phyloP scores from a whole-genome alignment of 768 basidiomycete genomes.

The Chlorophyllum brunneum region DNA sequence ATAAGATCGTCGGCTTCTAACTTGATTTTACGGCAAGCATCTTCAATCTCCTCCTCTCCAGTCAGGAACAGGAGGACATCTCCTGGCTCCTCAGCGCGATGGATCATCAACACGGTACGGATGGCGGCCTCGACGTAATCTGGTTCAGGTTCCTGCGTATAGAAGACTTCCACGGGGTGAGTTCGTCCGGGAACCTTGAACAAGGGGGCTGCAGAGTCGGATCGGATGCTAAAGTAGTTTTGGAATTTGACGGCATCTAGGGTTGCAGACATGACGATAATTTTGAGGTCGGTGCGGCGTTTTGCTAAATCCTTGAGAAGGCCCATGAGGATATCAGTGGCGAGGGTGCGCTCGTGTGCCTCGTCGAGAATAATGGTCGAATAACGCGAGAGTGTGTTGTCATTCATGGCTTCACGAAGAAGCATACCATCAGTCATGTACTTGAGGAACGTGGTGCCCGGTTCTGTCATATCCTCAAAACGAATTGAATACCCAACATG shows the following conservation, averaged over 20 bases:
- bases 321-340: conserved; percentile 98
- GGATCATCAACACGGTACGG: conserved; percentile 94
- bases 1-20: conserved; percentile 82
- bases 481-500: conserved; percentile 98
- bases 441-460: conserved; percentile 90
- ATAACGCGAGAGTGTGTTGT: conserved; percentile 83
- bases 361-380: conserved; percentile 99
- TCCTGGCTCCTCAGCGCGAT: conserved; percentile 90
- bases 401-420: conserved; percentile 97
- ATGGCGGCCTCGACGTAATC: conserved; percentile 98
- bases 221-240: conserved; percentile 74
- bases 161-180: conserved; percentile 94
- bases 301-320: conserved; percentile 83
- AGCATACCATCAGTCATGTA: conserved; percentile 99
- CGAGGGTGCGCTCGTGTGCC: conserved; percentile 96
- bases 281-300: conserved; percentile 84
- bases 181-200: conserved; percentile 93
- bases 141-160: conserved; percentile 87
- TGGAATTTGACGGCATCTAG: conserved; percentile 97
- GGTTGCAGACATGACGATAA: conserved; percentile 98
- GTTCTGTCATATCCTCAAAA: conserved; percentile 94
- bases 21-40: conserved; percentile 91
- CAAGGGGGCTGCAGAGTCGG: conserved; percentile 55
- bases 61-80: conserved; percentile 95
- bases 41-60: conserved; percentile 98